Conservation (phyloP, 805 yeast species). For the Kregervanrija delftensis region DNA sequence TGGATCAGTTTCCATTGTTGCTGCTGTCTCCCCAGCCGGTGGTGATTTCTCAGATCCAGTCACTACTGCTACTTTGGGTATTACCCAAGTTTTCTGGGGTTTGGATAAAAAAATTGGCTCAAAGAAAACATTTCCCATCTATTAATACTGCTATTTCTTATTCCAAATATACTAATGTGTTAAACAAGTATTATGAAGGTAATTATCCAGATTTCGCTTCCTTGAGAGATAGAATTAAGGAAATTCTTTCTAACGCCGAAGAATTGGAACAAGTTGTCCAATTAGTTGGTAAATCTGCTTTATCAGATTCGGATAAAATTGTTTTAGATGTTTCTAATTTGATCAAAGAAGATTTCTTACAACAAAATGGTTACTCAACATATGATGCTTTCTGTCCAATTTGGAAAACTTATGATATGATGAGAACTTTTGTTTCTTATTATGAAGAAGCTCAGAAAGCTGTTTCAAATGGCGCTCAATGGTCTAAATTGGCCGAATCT, state of each 20-base stretch:
- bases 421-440: constrained; percentile 88
- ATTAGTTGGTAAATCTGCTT: constrained; percentile 96
- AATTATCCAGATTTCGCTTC: constrained; percentile 88
- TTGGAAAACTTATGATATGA: constrained; percentile 98
- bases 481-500: constrained; percentile 88
- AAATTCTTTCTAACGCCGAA: constrained; percentile 93
- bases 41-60: constrained; percentile 99
- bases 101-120: constrained; percentile 97
- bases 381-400: constrained; percentile 99
- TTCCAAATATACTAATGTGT: constrained; percentile 88
- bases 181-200: constrained; percentile 76
- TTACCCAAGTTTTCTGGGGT: constrained; percentile 99
- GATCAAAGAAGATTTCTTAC: constrained; percentile 96
- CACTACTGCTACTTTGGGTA: constrained; percentile 96
- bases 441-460: constrained; percentile 98
- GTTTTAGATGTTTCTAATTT: constrained; percentile 87
- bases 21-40: constrained; percentile 99
- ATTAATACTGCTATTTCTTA: constrained; percentile 94
- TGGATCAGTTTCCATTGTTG: constrained; percentile 99
- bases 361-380: constrained; percentile 97
- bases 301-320: constrained; percentile 94
- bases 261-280: constrained; percentile 99
- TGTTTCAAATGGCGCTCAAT: constrained; percentile 83
- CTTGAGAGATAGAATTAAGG: constrained; percentile 87
- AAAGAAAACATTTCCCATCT: constrained; percentile 99